phyloP scores from a whole-genome alignment of 1,284 basidiomycete species.

The Pseudozyma sp. region DNA sequence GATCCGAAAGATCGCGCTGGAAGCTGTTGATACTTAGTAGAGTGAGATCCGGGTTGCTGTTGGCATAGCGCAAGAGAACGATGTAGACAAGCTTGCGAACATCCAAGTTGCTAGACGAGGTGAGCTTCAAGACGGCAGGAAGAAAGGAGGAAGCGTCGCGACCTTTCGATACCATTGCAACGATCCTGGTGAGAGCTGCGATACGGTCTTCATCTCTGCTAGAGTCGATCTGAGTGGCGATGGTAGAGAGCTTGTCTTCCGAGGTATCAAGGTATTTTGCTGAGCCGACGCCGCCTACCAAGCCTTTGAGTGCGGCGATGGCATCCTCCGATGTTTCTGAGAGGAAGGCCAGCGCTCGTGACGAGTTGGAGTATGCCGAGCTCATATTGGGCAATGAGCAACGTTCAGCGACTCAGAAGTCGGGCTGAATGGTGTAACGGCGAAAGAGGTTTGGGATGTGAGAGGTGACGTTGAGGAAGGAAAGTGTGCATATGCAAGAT shows the following conservation, averaged over 20 bases:
- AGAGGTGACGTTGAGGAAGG: neutral
- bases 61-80: conserved; percentile 90
- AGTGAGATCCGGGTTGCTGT: conserved; percentile 81
- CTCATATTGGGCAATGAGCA: conserved; percentile 31
- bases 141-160: conserved; percentile 86
- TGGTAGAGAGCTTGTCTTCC: conserved; percentile 55
- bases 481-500: conserved; percentile 5
- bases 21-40: conserved; percentile 98
- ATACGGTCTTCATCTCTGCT: conserved; percentile 59
- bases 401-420: conserved; percentile 3
- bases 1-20: conserved; percentile 93
- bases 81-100: conserved; percentile 98
- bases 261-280: conserved; percentile 62
- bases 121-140: conserved; percentile 64
- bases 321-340: conserved; percentile 67
- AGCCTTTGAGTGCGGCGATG: conserved; percentile 59
- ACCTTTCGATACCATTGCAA: conserved; percentile 83
- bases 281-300: conserved; percentile 58
- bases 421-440: neutral
- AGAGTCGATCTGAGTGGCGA: conserved; percentile 60
- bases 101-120: conserved; percentile 75
- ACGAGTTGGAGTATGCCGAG: conserved; percentile 57
- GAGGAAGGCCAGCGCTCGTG: conserved; percentile 62
- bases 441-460: neutral
- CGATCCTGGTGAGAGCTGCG: conserved; percentile 61